Evolutionary conservation across 2,329 filamentous ascomycete species (phyloP).

Genomic region (Dactylellina sp.): DNA sequence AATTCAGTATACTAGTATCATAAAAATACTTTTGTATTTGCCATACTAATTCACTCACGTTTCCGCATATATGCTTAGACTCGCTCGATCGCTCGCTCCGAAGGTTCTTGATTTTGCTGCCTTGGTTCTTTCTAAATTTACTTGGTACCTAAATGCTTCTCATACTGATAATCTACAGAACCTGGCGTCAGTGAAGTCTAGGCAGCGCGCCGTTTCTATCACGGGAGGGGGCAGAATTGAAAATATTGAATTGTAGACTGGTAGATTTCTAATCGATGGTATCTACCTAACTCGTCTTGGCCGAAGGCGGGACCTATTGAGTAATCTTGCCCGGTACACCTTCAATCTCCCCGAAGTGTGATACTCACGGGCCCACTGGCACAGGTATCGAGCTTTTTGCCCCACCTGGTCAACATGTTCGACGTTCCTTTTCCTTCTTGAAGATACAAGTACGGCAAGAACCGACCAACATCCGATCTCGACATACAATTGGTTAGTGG

Average conservation of each 20-base stretch:
- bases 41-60: neutral
- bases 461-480: slow-evolving; percentile 29
- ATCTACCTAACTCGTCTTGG: too few species aligned
- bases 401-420: slow-evolving; percentile 1
- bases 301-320: too few species aligned
- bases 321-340: neutral
- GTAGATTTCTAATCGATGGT: too few species aligned
- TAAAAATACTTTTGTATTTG: slow-evolving; percentile 1
- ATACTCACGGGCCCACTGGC: slow-evolving; percentile 17
- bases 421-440: neutral
- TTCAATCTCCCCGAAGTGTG: neutral
- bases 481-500: slow-evolving; percentile 42
- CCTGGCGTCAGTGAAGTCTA: too few species aligned
- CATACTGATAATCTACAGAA: neutral
- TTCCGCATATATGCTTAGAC: too few species aligned
- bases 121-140: slow-evolving; percentile 13
- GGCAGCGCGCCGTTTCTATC: too few species aligned
- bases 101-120: too few species aligned
- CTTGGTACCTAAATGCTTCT: too few species aligned
- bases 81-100: too few species aligned
- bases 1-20: slow-evolving; percentile 13
- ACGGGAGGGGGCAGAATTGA: too few species aligned
- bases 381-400: slow-evolving; percentile 9
- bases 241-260: too few species aligned
- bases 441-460: slow-evolving; percentile 31